These are phyloP conservation scores for Triticum dicoccoides DNA, from an alignment of 176 grass and related monocot species.

Conservation along the genomic window DNA sequence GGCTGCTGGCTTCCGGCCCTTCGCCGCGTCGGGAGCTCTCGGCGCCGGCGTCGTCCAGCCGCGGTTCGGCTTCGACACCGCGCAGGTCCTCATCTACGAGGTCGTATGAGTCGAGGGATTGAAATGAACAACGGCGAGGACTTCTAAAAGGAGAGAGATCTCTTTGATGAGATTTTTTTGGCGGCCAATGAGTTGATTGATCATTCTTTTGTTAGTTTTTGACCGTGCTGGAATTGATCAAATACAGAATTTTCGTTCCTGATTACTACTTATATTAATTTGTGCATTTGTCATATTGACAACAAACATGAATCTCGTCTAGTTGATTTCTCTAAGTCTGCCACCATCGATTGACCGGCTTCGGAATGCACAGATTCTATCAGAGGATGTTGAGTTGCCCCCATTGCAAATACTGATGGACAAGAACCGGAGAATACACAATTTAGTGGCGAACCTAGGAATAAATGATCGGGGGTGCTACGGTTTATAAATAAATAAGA, in stretches of 20 bases:
- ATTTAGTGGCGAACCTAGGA: no score
- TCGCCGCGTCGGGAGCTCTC: background rate
- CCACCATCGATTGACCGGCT: no score
- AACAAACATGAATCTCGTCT: no score
- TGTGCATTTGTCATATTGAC: no score
- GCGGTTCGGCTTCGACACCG: constrained; percentile 14
- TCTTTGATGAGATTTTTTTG: background rate
- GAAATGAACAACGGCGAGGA: no score
- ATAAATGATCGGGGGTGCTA: no score
- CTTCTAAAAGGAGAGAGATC: background rate
- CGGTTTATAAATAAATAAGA: no score
- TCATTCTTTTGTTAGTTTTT: background rate
- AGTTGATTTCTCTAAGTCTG: no score
- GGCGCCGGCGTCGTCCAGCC: background rate
- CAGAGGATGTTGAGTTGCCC: no score
- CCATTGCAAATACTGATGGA: no score
- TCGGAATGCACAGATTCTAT: no score
- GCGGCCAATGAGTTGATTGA: background rate
- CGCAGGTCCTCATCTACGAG: constrained; percentile 37
- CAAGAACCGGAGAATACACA: no score
- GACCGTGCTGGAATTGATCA: background rate
- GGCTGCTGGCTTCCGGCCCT: background rate
- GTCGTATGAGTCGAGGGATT: constrained; percentile 5
- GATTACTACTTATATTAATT: background rate
- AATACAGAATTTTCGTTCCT: background rate